phyloP scores from a whole-genome alignment of 768 basidiomycete species.

The Cubamyces sp. region DNA sequence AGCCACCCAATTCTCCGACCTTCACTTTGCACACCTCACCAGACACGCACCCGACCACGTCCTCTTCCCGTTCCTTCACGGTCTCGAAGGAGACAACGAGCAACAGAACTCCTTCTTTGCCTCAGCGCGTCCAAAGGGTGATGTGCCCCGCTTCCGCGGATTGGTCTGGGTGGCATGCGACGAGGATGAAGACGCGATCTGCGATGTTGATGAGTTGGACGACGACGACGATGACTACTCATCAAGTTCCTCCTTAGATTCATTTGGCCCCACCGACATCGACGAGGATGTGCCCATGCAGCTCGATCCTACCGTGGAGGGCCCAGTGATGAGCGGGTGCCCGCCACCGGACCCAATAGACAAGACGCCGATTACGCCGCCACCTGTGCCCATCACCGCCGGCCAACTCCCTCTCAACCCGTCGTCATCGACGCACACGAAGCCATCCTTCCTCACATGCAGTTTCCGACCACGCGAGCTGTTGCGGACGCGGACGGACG shows the following conservation, averaged over 20 bases:
- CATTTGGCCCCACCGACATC: conserved; percentile 33
- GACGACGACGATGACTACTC: conserved; percentile 37
- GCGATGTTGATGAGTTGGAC: conserved; percentile 35
- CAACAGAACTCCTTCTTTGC: conserved; percentile 85
- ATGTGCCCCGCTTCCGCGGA: conserved; percentile 55
- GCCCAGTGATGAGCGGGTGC: conserved; percentile 11
- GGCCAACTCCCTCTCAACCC: conserved; percentile 18
- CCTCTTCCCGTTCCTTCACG: conserved; percentile 89
- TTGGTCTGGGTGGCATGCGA: conserved; percentile 84
- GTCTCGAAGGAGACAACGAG: conserved; percentile 79
- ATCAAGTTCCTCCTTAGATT: conserved; percentile 33
- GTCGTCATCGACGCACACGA: conserved; percentile 22
- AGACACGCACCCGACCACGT: conserved; percentile 78
- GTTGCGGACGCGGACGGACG: conserved; percentile 32
- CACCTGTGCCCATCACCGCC: conserved; percentile 22
- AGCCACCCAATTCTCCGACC: conserved; percentile 53
- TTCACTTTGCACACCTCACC: conserved; percentile 66
- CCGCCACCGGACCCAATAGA: conserved; percentile 16
- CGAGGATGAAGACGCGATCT: conserved; percentile 54
- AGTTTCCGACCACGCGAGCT: conserved; percentile 50
- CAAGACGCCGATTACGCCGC: conserved; percentile 13
- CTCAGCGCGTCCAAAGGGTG: conserved; percentile 29
- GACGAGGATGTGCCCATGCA: conserved; percentile 36
- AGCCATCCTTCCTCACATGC: conserved; percentile 49
- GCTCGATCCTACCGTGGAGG: conserved; percentile 21